Percentiles rank a stretch among this genome's conserved stretches.
Evolutionary conservation across 2,329 filamentous ascomycete genomes (phyloP).

Genomic region (Pestalotiopsis sp.): DNA sequence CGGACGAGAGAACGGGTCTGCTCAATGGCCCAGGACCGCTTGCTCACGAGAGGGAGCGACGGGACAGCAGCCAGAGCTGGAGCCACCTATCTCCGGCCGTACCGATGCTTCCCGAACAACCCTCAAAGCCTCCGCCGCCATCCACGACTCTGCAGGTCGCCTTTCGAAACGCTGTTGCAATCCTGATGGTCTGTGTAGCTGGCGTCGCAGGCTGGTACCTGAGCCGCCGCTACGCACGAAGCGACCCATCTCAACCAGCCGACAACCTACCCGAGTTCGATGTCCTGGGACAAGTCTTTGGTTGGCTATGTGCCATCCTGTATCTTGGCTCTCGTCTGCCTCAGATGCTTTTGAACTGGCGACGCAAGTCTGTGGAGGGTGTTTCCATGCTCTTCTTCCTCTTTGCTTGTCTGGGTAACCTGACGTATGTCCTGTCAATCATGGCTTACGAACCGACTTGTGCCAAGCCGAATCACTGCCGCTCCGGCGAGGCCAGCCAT

Average conservation of each 20-base stretch:
- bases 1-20: conserved; percentile 54
- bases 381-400: conserved; percentile 94
- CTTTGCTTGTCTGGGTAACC: conserved; percentile 92
- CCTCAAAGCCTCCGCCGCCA: conserved; percentile 41
- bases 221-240: conserved; percentile 47
- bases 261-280: conserved; percentile 65
- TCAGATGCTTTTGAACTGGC: conserved; percentile 88
- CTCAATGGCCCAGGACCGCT: conserved; percentile 46
- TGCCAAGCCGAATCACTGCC: conserved; percentile 49
- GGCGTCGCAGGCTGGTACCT: conserved; percentile 87
- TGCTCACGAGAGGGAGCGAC: conserved; percentile 41
- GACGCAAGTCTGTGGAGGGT: conserved; percentile 89
- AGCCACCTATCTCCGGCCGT: conserved; percentile 77
- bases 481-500: conserved; percentile 60
- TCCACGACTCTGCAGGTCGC: conserved; percentile 57
- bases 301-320: conserved; percentile 84
- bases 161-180: conserved; percentile 72
- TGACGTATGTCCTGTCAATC: conserved; percentile 91
- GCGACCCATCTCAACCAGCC: conserved; percentile 34
- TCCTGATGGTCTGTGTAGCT: conserved; percentile 80
- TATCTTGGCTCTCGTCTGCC: conserved; percentile 90
- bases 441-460: conserved; percentile 84
- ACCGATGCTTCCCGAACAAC: conserved; percentile 62
- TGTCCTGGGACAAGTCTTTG: conserved; percentile 82
- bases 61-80: conserved; percentile 59